phyloP scores from a whole-genome alignment of 441 rosid genomes.

The Jatropha podagrica region DNA sequence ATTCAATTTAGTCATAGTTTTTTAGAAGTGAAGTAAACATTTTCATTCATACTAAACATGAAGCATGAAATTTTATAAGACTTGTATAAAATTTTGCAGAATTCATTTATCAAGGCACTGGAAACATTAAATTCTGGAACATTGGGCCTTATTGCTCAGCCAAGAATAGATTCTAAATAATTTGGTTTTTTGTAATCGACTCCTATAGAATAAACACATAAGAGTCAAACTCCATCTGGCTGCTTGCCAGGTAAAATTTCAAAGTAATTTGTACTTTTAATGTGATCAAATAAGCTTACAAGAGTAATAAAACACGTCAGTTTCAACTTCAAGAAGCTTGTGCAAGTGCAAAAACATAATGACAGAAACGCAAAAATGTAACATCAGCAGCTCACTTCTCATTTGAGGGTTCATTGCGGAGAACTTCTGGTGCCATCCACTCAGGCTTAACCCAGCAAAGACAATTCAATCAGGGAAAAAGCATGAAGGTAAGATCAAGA shows the following conservation, averaged over 20 bases:
- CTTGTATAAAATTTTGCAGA: no score
- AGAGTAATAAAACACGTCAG: no score
- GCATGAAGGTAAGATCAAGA: constrained; percentile 18
- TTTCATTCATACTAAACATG: no score
- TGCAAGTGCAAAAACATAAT: not conserved
- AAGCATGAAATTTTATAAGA: no score
- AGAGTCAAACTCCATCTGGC: no score
- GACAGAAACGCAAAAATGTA: constrained; percentile 1
- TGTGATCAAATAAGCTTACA: no score
- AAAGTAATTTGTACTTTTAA: no score
- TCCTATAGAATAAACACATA: no score
- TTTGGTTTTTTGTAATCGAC: not conserved
- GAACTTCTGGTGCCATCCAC: constrained; percentile 99
- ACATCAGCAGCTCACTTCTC: constrained; percentile 74
- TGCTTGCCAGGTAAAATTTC: no score
- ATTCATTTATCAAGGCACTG: not conserved
- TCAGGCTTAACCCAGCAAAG: constrained; percentile 67
- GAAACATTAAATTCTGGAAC: not conserved
- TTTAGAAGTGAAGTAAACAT: no score
- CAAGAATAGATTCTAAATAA: not conserved
- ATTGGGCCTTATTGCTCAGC: not conserved
- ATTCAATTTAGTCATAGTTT: no score
- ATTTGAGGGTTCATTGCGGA: constrained; percentile 94
- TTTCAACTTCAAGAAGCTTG: not conserved
- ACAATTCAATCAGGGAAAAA: constrained; percentile 13